A percentile compares a stretch with the other conserved stretches of the same genome.
These are phyloP conservation scores for Laetiporus sulphureus DNA, from an alignment of 1,284 basidiomycete genomes.

Conservation along the genomic window DNA sequence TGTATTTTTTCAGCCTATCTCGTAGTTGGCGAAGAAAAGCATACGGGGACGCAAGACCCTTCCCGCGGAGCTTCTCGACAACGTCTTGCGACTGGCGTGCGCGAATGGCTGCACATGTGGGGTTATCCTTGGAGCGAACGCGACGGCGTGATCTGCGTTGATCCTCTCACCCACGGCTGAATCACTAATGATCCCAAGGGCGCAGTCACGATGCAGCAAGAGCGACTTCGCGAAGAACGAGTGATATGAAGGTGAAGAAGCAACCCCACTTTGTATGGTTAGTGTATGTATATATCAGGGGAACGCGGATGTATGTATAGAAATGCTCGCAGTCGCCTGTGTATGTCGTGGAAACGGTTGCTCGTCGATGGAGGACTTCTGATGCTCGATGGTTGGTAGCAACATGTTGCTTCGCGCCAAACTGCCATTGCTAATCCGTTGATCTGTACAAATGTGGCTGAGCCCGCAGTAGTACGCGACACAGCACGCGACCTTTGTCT, in stretches of 20 bases:
- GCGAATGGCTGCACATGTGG: conserved; percentile 88
- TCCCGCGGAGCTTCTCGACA: conserved; percentile 76
- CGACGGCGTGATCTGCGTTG: conserved; percentile 86
- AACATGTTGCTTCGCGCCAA: background rate
- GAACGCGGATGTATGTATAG: conserved; percentile 7
- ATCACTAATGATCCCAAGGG: conserved; percentile 4
- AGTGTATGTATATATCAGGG: conserved; percentile 6
- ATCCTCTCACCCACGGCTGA: conserved; percentile 66
- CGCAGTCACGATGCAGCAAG: background rate
- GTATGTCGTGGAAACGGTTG: too few relatives aligned
- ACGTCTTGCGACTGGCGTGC: conserved; percentile 77
- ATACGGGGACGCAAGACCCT: conserved; percentile 83
- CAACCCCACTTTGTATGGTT: conserved; percentile 7
- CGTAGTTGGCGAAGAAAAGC: conserved; percentile 93
- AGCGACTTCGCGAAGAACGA: background rate
- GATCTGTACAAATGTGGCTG: too few relatives aligned
- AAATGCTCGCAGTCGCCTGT: too few relatives aligned
- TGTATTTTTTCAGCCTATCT: conserved; percentile 59
- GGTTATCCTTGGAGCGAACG: conserved; percentile 94
- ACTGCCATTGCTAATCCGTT: too few relatives aligned
- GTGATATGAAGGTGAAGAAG: conserved; percentile 2
- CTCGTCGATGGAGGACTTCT: too few relatives aligned
- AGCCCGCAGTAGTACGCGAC: too few relatives aligned
- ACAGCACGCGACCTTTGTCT: too few relatives aligned
- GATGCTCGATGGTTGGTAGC: background rate